These are phyloP conservation scores for Globisporangium megalacanthum DNA, from an alignment of 352 stramenopile genomes.

Conservation along the genomic window DNA sequence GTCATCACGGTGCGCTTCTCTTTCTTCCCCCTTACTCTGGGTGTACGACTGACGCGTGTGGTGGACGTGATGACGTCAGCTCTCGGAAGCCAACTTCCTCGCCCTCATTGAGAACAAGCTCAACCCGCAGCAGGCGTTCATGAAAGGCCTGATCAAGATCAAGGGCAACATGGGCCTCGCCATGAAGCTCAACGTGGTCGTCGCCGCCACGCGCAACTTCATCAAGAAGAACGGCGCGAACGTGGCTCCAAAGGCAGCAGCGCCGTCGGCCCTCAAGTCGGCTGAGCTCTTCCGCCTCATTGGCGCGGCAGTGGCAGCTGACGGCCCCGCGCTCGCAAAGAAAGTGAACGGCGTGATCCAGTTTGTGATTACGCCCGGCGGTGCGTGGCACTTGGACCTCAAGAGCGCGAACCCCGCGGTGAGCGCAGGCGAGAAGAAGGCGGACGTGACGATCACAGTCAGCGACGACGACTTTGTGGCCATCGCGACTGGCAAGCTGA, in stretches of 20 bases:
- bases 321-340: slow-evolving; percentile 53
- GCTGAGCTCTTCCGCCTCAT: slow-evolving; percentile 68
- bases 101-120: slow-evolving; percentile 85
- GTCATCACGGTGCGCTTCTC: slow-evolving; percentile 43
- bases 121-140: slow-evolving; percentile 90
- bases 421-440: slow-evolving; percentile 58
- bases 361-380: slow-evolving; percentile 67
- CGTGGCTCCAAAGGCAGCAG: slow-evolving; percentile 6
- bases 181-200: slow-evolving; percentile 92
- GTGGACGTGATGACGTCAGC: slow-evolving; percentile 5
- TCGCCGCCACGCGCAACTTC: slow-evolving; percentile 75
- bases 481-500: slow-evolving; percentile 84
- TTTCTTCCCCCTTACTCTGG: too few relatives aligned
- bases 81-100: slow-evolving; percentile 73
- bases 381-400: slow-evolving; percentile 75
- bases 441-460: slow-evolving; percentile 75
- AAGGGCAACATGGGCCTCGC: slow-evolving; percentile 94
- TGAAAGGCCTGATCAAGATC: slow-evolving; percentile 94
- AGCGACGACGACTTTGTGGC: slow-evolving; percentile 74
- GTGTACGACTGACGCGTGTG: slow-evolving; percentile 1
- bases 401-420: slow-evolving; percentile 56
- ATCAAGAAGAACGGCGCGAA: slow-evolving; percentile 66
- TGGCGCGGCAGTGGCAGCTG: slow-evolving; percentile 45
- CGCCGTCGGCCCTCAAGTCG: slow-evolving; percentile 40
- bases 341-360: slow-evolving; percentile 83